Conservation (phyloP, 495 filamentous ascomycete genomes). For the Cairneyella variabilis region DNA sequence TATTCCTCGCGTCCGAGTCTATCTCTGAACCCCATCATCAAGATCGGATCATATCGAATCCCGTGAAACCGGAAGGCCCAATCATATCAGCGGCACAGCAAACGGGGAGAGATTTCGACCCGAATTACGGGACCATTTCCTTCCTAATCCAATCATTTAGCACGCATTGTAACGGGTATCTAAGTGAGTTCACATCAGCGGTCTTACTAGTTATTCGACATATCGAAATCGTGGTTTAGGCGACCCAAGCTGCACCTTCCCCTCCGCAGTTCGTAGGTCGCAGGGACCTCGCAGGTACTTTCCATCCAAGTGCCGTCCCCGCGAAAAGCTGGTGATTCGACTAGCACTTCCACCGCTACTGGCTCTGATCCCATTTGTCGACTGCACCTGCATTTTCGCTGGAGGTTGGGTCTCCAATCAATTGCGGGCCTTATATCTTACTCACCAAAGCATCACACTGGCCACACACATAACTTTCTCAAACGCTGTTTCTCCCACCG, state of each 20-base stretch:
- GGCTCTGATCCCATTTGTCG: too few relatives aligned
- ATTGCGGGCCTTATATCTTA: too few relatives aligned
- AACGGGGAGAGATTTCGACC: background rate
- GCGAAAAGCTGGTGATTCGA: too few relatives aligned
- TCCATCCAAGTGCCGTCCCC: too few relatives aligned
- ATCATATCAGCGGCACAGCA: conserved; percentile 4
- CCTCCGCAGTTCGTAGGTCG: too few relatives aligned
- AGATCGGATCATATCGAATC: conserved; percentile 9
- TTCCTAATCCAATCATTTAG: background rate
- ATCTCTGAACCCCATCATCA: background rate
- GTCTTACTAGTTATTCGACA: background rate
- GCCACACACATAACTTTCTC: background rate
- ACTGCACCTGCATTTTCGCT: too few relatives aligned
- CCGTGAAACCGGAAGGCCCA: conserved; percentile 3
- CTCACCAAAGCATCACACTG: too few relatives aligned
- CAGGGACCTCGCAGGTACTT: too few relatives aligned
- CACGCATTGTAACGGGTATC: background rate
- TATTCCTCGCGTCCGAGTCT: background rate
- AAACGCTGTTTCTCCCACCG: conserved; percentile 9
- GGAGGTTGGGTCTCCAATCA: too few relatives aligned
- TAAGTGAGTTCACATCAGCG: background rate
- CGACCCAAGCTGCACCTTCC: too few relatives aligned
- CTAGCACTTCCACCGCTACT: too few relatives aligned
- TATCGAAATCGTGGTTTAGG: background rate
- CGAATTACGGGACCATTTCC: too few relatives aligned